Percentiles rank a stretch among this genome's conserved stretches.
Evolutionary conservation across 2,329 filamentous ascomycete species (phyloP).

Genomic region (Colletotrichum caudatum): DNA sequence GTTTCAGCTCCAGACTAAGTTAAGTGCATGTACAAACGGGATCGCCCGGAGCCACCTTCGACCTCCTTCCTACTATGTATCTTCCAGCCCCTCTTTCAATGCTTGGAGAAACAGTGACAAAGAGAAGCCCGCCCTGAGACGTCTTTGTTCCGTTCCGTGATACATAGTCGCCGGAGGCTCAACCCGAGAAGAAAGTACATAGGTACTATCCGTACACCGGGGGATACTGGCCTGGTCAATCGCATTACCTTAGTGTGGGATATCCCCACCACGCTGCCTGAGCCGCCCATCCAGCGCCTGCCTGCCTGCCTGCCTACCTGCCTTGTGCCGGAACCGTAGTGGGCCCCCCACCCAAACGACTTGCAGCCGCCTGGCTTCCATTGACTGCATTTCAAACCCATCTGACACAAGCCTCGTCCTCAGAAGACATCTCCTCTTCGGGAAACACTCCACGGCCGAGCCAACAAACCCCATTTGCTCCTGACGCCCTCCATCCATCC

Average conservation of each 20-base stretch:
- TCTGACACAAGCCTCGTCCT: slow-evolving; percentile 45
- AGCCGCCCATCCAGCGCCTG: neutral
- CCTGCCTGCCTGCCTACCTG: slow-evolving; percentile 17
- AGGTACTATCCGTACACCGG: too few species aligned
- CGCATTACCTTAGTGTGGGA: slow-evolving; percentile 1
- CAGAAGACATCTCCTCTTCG: slow-evolving; percentile 20
- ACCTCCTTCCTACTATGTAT: too few species aligned
- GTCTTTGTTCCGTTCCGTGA: neutral
- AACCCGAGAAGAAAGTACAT: neutral
- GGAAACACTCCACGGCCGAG: slow-evolving; percentile 16
- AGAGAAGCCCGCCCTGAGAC: neutral
- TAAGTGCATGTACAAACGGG: slow-evolving; percentile 7
- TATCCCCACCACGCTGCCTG: slow-evolving; percentile 23
- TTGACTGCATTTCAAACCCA: slow-evolving; percentile 45
- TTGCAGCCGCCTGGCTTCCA: slow-evolving; percentile 27
- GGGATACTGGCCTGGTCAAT: neutral
- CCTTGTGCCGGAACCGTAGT: slow-evolving; percentile 33
- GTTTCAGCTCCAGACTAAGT: slow-evolving; percentile 17
- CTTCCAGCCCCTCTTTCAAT: neutral
- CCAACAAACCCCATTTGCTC: slow-evolving; percentile 3
- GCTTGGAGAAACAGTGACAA: slow-evolving; percentile 1
- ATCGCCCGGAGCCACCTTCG: slow-evolving; percentile 9
- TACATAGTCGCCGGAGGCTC: neutral
- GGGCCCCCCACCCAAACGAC: slow-evolving; percentile 6
- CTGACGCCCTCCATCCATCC: slow-evolving; percentile 1